Evolutionary conservation across 495 filamentous ascomycete species (phyloP), one percentile per base, ranked within the genome.

Genomic region (Hypomontagnella monticulosa): DNA sequence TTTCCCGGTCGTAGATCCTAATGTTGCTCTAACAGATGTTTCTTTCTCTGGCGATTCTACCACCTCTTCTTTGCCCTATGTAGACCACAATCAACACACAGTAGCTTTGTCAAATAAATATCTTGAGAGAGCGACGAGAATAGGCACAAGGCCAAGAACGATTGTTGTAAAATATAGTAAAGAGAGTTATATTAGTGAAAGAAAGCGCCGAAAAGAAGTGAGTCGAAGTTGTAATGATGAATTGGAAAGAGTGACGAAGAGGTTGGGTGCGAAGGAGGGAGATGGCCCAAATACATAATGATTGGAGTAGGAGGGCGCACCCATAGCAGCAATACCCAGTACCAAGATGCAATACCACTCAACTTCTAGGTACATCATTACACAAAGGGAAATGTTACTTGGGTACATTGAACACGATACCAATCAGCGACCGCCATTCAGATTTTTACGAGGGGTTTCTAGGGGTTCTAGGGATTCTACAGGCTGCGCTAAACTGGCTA

Each of bases 71-170:
- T 43, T 9, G 37, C 14, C 18, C 34, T 2, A 38, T 27, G 23
- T 27, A 27, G 23, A 55, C n/a, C 36, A 33, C 38, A 32, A 49
- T 30, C 57, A 61, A 52, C 51, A 67, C 57, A 44, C 46, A 48
- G 46, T 51, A 64, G 41, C 41, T 48, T 65, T 61, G 38, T 60
- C 44, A 49, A 70, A 70, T 70, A 57, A 27, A 57, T 57, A 48
- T 57, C 27, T 40, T 61, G 63, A 70, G 66, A 33, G 66, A 70
- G 66, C 11, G 66, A 70, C 66, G 12, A 57, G 66, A 70, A 70
- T 65, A 58, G 53, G 61, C 56, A 44, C 10, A 33, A 2, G 50
- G 65, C 55, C 66, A 50, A 57, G 44, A 63, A 66, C 16, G 53
- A 66, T 56, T 20, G 47, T 56, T 50, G 56, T 20, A 48, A 55